These are phyloP conservation scores for Cyberlindnera veronae DNA, from an alignment of 805 yeast species.

Conservation along the genomic window DNA sequence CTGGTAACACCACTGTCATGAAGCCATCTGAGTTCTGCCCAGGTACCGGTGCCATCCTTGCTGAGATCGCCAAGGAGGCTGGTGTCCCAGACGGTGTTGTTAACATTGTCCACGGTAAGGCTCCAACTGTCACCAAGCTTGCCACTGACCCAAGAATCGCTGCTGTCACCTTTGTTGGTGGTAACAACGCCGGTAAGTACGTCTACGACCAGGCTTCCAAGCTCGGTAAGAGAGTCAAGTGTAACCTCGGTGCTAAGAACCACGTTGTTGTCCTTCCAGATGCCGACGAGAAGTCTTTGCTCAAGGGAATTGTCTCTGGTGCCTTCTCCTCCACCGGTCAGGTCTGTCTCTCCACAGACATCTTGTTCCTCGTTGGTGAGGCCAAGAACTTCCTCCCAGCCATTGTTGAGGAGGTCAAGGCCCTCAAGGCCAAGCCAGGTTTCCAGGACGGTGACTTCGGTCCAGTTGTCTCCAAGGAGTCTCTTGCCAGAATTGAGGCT, in stretches of 20 bases:
- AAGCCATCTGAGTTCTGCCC: constrained; percentile 76
- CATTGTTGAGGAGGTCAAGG: constrained; percentile 52
- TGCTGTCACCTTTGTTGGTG: constrained; percentile 78
- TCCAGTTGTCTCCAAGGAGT: constrained; percentile 63
- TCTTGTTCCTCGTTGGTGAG: constrained; percentile 65
- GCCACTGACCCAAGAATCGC: constrained; percentile 70
- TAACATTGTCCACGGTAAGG: constrained; percentile 71
- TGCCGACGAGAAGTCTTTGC: constrained; percentile 59
- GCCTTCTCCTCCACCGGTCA: constrained; percentile 86
- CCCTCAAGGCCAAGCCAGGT: constrained; percentile 61
- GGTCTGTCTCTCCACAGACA: constrained; percentile 78
- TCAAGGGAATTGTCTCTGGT: constrained; percentile 67
- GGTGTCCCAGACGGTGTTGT: constrained; percentile 75
- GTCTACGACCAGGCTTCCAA: constrained; percentile 63
- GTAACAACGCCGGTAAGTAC: constrained; percentile 74
- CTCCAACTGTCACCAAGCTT: constrained; percentile 66
- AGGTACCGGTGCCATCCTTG: constrained; percentile 73
- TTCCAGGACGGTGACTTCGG: constrained; percentile 66
- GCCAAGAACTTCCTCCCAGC: constrained; percentile 62
- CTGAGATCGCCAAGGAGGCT: constrained; percentile 67
- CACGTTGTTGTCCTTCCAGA: constrained; percentile 73
- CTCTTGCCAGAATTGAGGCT: constrained; percentile 50
- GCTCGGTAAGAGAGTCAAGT: constrained; percentile 72
- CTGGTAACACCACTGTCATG: constrained; percentile 71
- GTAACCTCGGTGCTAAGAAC: constrained; percentile 77